Conservation (phyloP, 139 green algal species). For the Chlamydomonas asymmetrica region DNA sequence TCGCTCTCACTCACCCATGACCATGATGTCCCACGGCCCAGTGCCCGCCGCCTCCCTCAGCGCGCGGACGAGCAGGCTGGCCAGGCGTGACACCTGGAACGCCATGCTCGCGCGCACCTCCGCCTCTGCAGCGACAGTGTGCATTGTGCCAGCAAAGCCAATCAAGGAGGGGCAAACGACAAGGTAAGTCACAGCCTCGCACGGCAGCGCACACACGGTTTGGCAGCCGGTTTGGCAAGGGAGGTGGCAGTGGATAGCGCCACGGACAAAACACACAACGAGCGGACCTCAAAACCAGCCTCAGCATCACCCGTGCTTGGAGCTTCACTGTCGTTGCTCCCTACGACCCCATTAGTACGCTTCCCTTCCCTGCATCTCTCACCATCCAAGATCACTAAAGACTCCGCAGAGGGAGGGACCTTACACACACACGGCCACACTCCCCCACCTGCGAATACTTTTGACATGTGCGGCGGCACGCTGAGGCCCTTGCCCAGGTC, state of each 20-base stretch:
- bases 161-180: too few species aligned
- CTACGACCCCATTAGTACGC: too few species aligned
- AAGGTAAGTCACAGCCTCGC: too few species aligned
- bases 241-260: too few species aligned
- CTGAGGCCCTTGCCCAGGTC: constrained; percentile 77
- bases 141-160: background rate
- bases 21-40: constrained; percentile 85
- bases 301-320: too few species aligned
- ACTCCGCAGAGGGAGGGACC: background rate
- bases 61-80: constrained; percentile 58
- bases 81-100: constrained; percentile 90
- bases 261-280: too few species aligned
- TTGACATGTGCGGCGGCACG: constrained; percentile 55
- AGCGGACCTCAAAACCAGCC: too few species aligned
- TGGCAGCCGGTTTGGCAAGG: background rate
- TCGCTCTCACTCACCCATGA: constrained; percentile 67
- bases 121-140: constrained; percentile 77
- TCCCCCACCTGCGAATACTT: constrained; percentile 84
- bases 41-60: constrained; percentile 47
- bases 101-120: constrained; percentile 86
- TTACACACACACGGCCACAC: constrained; percentile 33
- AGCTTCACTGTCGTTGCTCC: too few species aligned
- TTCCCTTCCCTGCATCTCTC: background rate
- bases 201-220: too few species aligned
- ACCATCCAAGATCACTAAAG: background rate